Percentiles rank a stretch among this genome's conserved stretches.
Conservation (phyloP, 2,329 filamentous ascomycete genomes). For the Aaosphaeria arxii region DNA sequence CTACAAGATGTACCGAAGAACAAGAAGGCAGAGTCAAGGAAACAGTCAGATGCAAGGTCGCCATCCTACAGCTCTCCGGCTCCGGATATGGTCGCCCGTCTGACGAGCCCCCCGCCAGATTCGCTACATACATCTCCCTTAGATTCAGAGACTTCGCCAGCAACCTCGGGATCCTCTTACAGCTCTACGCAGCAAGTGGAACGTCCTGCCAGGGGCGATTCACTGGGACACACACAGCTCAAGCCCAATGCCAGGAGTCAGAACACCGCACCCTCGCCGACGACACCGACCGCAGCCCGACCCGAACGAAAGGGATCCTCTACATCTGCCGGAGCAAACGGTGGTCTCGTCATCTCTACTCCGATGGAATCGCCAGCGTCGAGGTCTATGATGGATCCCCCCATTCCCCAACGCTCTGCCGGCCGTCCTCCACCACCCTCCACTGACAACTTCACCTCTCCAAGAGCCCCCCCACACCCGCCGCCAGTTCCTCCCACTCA, state of each 20-base stretch:
- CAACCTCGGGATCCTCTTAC: slow-evolving; percentile 35
- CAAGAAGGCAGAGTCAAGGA: slow-evolving; percentile 50
- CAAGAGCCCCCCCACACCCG: slow-evolving; percentile 44
- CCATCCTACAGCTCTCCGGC: slow-evolving; percentile 41
- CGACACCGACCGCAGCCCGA: slow-evolving; percentile 37
- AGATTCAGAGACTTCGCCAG: slow-evolving; percentile 28
- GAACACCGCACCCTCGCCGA: slow-evolving; percentile 47
- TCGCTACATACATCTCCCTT: slow-evolving; percentile 35
- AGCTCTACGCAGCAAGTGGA: slow-evolving; percentile 40
- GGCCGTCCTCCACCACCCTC: slow-evolving; percentile 42
- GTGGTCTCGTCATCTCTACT: slow-evolving; percentile 41
- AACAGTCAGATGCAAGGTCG: slow-evolving; percentile 43
- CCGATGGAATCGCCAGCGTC: slow-evolving; percentile 42
- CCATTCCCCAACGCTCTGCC: slow-evolving; percentile 45
- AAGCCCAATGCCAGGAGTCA: slow-evolving; percentile 59
- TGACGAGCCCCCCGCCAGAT: slow-evolving; percentile 30
- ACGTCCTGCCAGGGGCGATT: slow-evolving; percentile 59
- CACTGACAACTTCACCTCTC: slow-evolving; percentile 43
- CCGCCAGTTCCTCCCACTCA: slow-evolving; percentile 39
- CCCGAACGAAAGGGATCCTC: slow-evolving; percentile 42
- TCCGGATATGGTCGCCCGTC: slow-evolving; percentile 35
- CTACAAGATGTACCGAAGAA: slow-evolving; percentile 76
- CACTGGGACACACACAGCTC: slow-evolving; percentile 43
- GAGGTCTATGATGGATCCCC: slow-evolving; percentile 42
- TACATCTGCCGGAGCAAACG: slow-evolving; percentile 33